These are phyloP conservation scores for Fragilaria crotonensis DNA, from an alignment of 108 stramenopile genomes.

Conservation along the genomic window DNA sequence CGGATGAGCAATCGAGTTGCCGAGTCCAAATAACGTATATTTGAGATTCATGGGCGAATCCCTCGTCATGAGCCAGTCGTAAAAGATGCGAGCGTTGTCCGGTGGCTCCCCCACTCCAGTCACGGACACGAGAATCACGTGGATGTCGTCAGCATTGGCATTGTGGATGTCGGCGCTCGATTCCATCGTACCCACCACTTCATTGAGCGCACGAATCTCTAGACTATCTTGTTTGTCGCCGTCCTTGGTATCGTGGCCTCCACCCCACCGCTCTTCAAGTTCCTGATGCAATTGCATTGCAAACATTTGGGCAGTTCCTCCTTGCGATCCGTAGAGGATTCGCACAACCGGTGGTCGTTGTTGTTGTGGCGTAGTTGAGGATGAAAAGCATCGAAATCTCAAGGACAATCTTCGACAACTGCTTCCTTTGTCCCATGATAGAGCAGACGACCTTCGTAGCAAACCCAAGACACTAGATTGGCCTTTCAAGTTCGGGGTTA, in stretches of 20 bases:
- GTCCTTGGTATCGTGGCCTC: constrained; percentile 48
- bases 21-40: constrained; percentile 88
- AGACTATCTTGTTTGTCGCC: too few species aligned
- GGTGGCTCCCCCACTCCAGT: constrained; percentile 37
- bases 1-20: constrained; percentile 72
- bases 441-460: too few species aligned
- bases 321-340: constrained; percentile 79
- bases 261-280: constrained; percentile 27
- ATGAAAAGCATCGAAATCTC: too few species aligned
- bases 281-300: constrained; percentile 65
- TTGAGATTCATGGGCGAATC: too few species aligned
- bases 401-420: too few species aligned
- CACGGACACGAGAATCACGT: constrained; percentile 23
- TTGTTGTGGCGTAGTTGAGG: too few species aligned
- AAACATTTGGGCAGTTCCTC: constrained; percentile 92
- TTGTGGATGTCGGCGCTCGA: neutral
- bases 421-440: too few species aligned
- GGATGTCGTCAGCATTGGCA: constrained; percentile 13
- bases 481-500: too few species aligned
- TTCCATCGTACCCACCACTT: constrained; percentile 17
- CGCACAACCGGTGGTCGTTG: constrained; percentile 14
- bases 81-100: constrained; percentile 21
- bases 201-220: constrained; percentile 17
- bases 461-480: too few species aligned
- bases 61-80: constrained; percentile 9